Percentiles rank a stretch among this genome's conserved stretches.
Evolutionary conservation across 306 rosid species (phyloP).

Genomic region (Cicer arietinum): DNA sequence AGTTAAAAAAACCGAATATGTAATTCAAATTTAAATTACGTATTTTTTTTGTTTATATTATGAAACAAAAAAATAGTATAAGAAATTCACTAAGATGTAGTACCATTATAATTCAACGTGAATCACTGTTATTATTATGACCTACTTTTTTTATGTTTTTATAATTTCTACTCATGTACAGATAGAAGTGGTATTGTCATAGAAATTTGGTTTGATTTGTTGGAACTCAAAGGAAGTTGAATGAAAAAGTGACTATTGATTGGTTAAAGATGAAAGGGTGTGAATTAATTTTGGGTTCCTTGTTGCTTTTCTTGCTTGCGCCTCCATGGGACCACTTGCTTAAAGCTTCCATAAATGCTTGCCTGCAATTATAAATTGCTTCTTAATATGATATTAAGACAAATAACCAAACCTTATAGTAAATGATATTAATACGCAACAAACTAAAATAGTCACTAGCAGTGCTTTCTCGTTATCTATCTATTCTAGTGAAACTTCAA

Average conservation of each 20-base stretch:
- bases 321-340: slow-evolving; percentile 76
- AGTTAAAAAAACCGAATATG: too few species aligned
- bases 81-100: too few species aligned
- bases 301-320: slow-evolving; percentile 58
- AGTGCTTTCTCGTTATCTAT: slow-evolving; percentile 2
- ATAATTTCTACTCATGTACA: slow-evolving; percentile 12
- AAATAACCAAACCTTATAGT: neutral
- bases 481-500: slow-evolving; percentile 13
- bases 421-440: slow-evolving; percentile 27
- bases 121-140: too few species aligned
- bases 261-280: slow-evolving; percentile 3
- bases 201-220: too few species aligned
- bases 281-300: neutral
- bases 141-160: neutral
- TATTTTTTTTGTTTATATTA: too few species aligned
- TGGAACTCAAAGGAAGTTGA: too few species aligned
- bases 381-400: slow-evolving; percentile 32
- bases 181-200: neutral
- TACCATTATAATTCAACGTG: too few species aligned
- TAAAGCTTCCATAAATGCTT: slow-evolving; percentile 66
- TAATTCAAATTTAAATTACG: too few species aligned
- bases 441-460: slow-evolving; percentile 10
- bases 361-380: slow-evolving; percentile 52
- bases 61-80: too few species aligned
- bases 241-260: too few species aligned